Base-by-base conservation (phyloP, 768 basidiomycete species). In the Lactarius sanguifluus region DNA sequence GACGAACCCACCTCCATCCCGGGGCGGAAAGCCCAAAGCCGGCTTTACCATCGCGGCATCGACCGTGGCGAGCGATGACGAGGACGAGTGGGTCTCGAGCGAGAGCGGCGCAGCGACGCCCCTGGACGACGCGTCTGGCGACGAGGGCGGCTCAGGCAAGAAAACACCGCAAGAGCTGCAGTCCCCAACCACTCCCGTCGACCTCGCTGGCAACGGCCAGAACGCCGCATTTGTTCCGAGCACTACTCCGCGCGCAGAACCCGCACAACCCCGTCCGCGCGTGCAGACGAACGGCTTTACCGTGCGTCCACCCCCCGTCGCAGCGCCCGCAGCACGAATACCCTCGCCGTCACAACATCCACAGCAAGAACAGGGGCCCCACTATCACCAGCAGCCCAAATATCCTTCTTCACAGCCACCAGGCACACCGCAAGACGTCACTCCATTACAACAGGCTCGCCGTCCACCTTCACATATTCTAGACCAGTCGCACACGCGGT, bases 61-160 rank as follows among this genome's bases (percentile, higher is more conserved):
- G 36, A 78, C 76, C 47, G 81, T 76, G 30, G 82, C 79, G 45
- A 81, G 79, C 15, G 85, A 85, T 28, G 70, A 73, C 65, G 88
- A 89, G 13, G 88, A 90, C 63, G 90, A 85, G 64, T 91, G 89
- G 89, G 81, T 89, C 1, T 91, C 90, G 32, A 90, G 86, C 73
- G 89, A 89, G 75, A 91, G 89, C 71, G 90, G 88, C 8, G 87
- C 84, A 0, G 88, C 78, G 0, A 91, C 90, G 1, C 90, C 90
- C 25, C 56, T 64, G 15, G 67, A 64, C 57, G 66, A 77, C 59
- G 80, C 79, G 45, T 83, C 84, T 1, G 81, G 82, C 59, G 80
- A 79, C 23, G 67, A 64, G 25, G 79, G 72, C 20, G 79, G 72
- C 23, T 67, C 71, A 15, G 57, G 57, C 32, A 66, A 65, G 40